phyloP scores from a whole-genome alignment of 208 protist genomes.

The Acanthamoeba healyi region DNA sequence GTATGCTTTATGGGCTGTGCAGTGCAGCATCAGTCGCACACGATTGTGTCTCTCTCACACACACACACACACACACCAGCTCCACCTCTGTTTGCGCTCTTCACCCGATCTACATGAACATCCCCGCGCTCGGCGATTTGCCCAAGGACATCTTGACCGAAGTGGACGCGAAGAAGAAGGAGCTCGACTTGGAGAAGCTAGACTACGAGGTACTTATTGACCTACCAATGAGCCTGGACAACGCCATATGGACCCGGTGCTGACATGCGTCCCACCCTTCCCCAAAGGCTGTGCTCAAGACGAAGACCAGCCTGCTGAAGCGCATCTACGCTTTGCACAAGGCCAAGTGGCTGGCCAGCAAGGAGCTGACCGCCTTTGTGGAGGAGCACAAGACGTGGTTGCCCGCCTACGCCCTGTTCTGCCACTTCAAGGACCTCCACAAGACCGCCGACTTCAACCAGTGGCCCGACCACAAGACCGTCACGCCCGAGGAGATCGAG shows the following conservation, averaged over 20 bases:
- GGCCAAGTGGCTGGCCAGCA: conserved; percentile 62
- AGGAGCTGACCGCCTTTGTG: conserved; percentile 75
- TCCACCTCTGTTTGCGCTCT: conserved; percentile 89
- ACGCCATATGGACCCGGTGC: no score
- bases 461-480: conserved; percentile 84
- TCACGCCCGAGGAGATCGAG: conserved; percentile 76
- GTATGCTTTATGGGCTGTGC: not conserved
- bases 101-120: conserved; percentile 90
- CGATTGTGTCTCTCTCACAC: not conserved
- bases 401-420: conserved; percentile 87
- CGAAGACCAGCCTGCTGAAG: conserved; percentile 49
- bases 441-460: conserved; percentile 81
- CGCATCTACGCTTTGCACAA: conserved; percentile 48
- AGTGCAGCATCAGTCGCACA: not conserved
- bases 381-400: conserved; percentile 86
- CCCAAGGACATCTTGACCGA: conserved; percentile 78
- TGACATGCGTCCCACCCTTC: no score
- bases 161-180: conserved; percentile 58
- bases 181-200: conserved; percentile 80
- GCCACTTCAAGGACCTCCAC: conserved; percentile 81
- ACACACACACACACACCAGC: not conserved
- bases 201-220: conserved; percentile 84
- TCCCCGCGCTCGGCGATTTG: conserved; percentile 76
- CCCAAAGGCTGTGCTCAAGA: conserved; percentile 4
- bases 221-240: no score